Evolutionary conservation across 2,329 filamentous ascomycete species (phyloP).

Genomic region (Trichothecium sympodiale): DNA sequence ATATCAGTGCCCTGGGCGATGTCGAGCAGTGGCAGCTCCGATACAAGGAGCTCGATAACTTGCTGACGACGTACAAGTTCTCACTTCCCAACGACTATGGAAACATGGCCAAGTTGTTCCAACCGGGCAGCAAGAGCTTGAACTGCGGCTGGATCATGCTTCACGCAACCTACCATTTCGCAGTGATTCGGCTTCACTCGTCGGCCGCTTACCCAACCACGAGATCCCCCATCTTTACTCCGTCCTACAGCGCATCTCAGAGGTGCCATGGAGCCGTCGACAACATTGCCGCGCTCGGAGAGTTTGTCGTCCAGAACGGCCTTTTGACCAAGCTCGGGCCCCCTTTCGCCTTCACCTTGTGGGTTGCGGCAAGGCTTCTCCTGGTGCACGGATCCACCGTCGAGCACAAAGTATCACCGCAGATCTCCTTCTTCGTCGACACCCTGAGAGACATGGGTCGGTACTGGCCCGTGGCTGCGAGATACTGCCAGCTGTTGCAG

Average conservation of each 20-base stretch:
- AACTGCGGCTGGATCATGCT: conserved; percentile 86
- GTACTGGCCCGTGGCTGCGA: conserved; percentile 76
- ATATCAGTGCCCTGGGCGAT: conserved; percentile 73
- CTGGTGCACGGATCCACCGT: conserved; percentile 87
- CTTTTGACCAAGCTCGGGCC: conserved; percentile 75
- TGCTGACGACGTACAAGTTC: conserved; percentile 74
- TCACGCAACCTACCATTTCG: conserved; percentile 81
- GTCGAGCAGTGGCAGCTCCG: conserved; percentile 84
- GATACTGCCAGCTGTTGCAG: conserved; percentile 70
- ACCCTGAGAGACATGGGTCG: conserved; percentile 69
- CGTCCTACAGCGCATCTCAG: conserved; percentile 76
- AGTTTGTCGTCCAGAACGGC: conserved; percentile 64
- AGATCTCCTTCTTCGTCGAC: conserved; percentile 73
- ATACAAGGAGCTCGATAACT: conserved; percentile 75
- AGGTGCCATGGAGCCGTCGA: conserved; percentile 75
- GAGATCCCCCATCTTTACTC: conserved; percentile 77
- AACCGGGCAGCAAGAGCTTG: conserved; percentile 55
- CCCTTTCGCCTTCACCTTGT: conserved; percentile 83
- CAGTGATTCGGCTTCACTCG: conserved; percentile 81
- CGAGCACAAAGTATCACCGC: conserved; percentile 68
- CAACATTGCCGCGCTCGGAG: conserved; percentile 66
- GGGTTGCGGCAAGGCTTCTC: conserved; percentile 79
- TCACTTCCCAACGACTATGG: conserved; percentile 73
- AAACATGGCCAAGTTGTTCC: conserved; percentile 71
- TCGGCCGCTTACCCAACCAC: conserved; percentile 89